Evolutionary conservation across 1,139 yeast species (phyloP).

Genomic region (Candida sanyaensis): DNA sequence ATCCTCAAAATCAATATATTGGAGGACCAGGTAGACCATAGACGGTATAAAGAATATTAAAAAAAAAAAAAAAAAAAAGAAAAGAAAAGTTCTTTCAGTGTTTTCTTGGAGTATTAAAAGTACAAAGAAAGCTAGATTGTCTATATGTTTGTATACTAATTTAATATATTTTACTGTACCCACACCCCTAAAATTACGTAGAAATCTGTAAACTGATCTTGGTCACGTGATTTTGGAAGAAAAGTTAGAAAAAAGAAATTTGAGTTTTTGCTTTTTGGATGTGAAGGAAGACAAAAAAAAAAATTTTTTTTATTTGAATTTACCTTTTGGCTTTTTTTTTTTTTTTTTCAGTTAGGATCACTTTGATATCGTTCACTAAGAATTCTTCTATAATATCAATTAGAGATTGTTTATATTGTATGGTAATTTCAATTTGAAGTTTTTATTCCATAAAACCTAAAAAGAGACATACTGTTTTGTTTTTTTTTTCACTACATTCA

Average conservation of each 20-base stretch:
- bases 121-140: background rate
- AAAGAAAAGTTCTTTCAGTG: too few species aligned
- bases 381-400: background rate
- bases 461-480: too few species aligned
- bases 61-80: too few species aligned
- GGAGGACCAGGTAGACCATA: slow-evolving; percentile 18
- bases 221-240: background rate
- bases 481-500: too few species aligned
- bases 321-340: background rate
- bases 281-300: background rate
- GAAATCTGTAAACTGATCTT: too few species aligned
- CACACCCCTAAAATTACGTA: too few species aligned
- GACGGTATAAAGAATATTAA: background rate
- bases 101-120: background rate
- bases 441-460: too few species aligned
- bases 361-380: background rate
- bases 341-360: background rate
- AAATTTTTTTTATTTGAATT: background rate
- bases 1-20: slow-evolving; percentile 29
- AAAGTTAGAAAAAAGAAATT: background rate
- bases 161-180: background rate
- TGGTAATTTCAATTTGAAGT: too few species aligned
- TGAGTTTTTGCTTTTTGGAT: background rate
- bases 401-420: background rate
- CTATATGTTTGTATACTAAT: slow-evolving; percentile 1